Base-by-base conservation (phyloP, 208 protist genomes). In the Vickermania spadyakhi region DNA sequence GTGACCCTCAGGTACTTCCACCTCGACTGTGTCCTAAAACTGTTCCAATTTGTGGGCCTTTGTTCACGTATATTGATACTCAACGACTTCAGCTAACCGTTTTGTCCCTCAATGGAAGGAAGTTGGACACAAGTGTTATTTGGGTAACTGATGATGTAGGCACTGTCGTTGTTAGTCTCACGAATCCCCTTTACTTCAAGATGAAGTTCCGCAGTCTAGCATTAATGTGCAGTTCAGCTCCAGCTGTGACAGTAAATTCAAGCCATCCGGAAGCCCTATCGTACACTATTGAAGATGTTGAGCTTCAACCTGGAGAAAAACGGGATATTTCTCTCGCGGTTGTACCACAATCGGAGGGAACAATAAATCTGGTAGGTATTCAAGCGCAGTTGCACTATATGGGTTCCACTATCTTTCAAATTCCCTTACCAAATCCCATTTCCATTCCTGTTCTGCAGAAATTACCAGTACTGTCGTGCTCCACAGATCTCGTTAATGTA, bases 1-100 rank as follows among this genome's bases (percentile, higher is more conserved):
- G 83, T 76, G 77, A 95, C 56, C 79, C 79, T 18, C 64, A 91
- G 7, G 61, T 85, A 27, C 75, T 95, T 5, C 84, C 89, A 26
- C 55, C 81, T 5, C 81, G 91, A 58, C 66, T 95, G 11, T 75
- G 79, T 3, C 89, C 89, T 21, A 84, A 88, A 64, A 93, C 83
- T 31, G 73, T 93, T 27, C 67, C 85, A 0, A 66, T 95, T 21
- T 76, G 85, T 31, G 89, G 89, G 2, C 73, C 89, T 11, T 57
- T 90, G 51, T 95, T 95, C 66, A 95, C 89, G 51, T 95, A 90
- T 63, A 95, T 95, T 64, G 85, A 95, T 70, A 89, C 73, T 1
- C 73, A 79, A 50, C 72, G 82, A 25, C 72, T 93, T 23, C 90
- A 89, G 60, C 75, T 91, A 62, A 95, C 89, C 21, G 64, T 90